phyloP scores from a whole-genome alignment of 345 rosid species.

The Isatis tinctoria region DNA sequence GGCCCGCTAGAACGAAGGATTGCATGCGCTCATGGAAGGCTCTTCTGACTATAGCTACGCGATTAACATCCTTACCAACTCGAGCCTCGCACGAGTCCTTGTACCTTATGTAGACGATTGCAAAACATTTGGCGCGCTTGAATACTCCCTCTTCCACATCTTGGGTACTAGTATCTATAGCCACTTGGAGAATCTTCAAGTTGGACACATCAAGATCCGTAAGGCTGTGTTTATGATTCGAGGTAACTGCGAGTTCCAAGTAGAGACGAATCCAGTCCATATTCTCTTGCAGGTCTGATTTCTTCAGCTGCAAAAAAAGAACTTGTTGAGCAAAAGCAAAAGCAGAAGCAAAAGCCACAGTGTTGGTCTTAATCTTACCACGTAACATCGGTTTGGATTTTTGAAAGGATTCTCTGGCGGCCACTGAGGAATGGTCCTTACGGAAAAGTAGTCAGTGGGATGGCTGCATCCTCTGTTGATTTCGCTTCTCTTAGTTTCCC shows the following conservation, averaged over 20 bases:
- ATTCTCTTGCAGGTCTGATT: not conserved
- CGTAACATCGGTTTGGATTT: too few relatives aligned
- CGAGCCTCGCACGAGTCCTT: constrained; percentile 1
- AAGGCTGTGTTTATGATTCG: not conserved
- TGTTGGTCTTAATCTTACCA: not conserved
- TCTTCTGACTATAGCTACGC: too few relatives aligned
- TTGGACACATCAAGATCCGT: not conserved
- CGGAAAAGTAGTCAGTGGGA: too few relatives aligned
- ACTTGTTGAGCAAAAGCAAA: not conserved
- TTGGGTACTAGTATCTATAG: not conserved
- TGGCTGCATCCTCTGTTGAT: too few relatives aligned
- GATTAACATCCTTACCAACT: not conserved
- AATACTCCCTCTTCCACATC: not conserved
- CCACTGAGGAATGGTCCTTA: not conserved
- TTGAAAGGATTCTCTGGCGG: not conserved
- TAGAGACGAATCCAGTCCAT: not conserved
- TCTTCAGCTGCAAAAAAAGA: not conserved
- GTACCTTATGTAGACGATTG: not conserved
- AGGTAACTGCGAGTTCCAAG: not conserved
- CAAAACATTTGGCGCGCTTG: not conserved
- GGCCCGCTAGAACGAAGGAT: too few relatives aligned
- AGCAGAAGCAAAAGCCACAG: not conserved
- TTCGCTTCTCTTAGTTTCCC: too few relatives aligned
- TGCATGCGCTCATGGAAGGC: too few relatives aligned
- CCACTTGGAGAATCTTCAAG: not conserved